Evolutionary conservation across 2,329 filamentous ascomycete genomes (phyloP).

Genomic region (Cladobotryum mycophilum): DNA sequence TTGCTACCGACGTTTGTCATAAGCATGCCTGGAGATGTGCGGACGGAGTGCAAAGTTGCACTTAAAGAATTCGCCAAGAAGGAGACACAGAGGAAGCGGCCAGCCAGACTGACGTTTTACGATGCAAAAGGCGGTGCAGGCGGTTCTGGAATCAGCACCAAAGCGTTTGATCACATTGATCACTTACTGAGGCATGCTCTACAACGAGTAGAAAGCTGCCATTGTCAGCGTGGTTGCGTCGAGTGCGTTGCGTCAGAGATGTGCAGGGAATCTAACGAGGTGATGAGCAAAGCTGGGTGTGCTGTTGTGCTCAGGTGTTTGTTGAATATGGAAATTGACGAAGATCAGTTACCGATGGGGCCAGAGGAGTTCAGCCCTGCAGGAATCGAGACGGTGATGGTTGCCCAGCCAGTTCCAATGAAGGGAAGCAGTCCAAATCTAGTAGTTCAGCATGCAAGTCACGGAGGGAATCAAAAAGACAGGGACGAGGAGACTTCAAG

Average conservation of each 20-base stretch:
- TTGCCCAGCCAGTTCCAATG: not conserved
- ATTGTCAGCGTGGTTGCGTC: slow-evolving; percentile 73
- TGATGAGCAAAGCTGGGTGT: slow-evolving; percentile 89
- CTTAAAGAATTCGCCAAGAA: slow-evolving; percentile 77
- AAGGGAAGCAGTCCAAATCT: slow-evolving; percentile 11
- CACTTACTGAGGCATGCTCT: slow-evolving; percentile 70
- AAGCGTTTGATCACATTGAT: slow-evolving; percentile 91
- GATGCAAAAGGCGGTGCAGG: slow-evolving; percentile 83
- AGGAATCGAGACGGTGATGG: slow-evolving; percentile 63
- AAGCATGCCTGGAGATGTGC: slow-evolving; percentile 81
- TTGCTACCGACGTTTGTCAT: slow-evolving; percentile 89
- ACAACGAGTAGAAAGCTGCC: slow-evolving; percentile 67
- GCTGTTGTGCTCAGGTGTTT: slow-evolving; percentile 73
- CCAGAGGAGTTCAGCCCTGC: slow-evolving; percentile 62
- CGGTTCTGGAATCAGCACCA: slow-evolving; percentile 81
- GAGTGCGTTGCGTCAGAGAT: slow-evolving; percentile 84
- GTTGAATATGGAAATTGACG: slow-evolving; percentile 69
- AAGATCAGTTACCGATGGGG: slow-evolving; percentile 81
- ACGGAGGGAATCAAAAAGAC: slow-evolving; percentile 8
- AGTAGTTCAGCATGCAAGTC: no score
- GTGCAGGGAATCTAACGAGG: slow-evolving; percentile 80
- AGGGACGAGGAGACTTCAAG: slow-evolving; percentile 16
- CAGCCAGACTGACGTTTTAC: slow-evolving; percentile 86
- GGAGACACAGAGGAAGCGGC: slow-evolving; percentile 68
- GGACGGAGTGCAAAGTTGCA: slow-evolving; percentile 87